Evolutionary conservation across 2,329 filamentous ascomycete species (phyloP), one percentile per base, ranked within the genome.

Genomic region (Ampelomyces quisqualis): DNA sequence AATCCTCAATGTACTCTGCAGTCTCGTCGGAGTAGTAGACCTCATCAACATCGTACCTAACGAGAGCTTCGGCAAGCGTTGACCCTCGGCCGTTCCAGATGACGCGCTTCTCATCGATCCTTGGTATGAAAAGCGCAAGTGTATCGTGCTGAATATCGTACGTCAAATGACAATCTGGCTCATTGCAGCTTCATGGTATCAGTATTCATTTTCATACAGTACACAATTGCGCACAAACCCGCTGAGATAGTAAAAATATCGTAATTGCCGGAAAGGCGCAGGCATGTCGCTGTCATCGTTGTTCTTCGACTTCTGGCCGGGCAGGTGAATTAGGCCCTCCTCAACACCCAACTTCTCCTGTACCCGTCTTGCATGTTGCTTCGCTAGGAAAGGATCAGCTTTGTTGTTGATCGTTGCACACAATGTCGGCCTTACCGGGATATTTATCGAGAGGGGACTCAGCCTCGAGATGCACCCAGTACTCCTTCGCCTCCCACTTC

Each of bases 121-220:
- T 79, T 2, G 86, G 86, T 33, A 91, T 81, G 78, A 85, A 93
- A 19, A 91, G 77, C 4, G 77, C 80, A 41, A 93, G 77, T 15
- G 72, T 70, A 62, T 90, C 85, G 8, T 70, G 70, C 21, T 67
- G 64, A 45, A 82, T 75, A 57, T 81, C 73, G 59, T 83, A 84
- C 2, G 75, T 78, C 27, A 82, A 54, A 41, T 74, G 69, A 53
- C 77, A 81, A 50, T 79, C 75, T 2, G 78, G 65, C 43, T 78
- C 74, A 38, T 79, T 70, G 15, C 40, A 64, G 28, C 64, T 69
- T 58, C 26, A 21, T n/a, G 19, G 20, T 14, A 47, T 53, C 38
- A 62, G 53, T 39, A 44, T 32, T 9, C 15, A 19, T 9, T 24
- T 24, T 21, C 29, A 23, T 8, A 30, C 13, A 21, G 18, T 33